phyloP scores from a whole-genome alignment of 176 grass and related monocot species.

The Oryza coarctata region DNA sequence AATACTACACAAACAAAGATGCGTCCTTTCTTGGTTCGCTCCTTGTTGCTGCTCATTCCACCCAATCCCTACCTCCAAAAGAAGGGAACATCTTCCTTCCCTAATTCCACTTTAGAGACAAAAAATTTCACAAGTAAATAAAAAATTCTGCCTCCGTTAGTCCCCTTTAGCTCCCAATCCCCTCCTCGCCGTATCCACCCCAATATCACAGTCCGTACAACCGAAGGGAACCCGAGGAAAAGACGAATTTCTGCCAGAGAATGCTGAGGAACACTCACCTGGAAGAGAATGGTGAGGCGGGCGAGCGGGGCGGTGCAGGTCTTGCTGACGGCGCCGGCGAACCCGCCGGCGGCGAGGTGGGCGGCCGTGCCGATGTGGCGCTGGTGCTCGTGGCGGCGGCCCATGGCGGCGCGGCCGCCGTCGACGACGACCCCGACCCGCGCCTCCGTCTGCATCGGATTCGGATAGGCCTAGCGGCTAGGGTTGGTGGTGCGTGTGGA shows the following conservation, averaged over 20 bases:
- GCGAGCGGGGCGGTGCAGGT: slow-evolving; percentile 89
- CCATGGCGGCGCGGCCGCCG: slow-evolving; percentile 24
- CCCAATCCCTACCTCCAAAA: neutral
- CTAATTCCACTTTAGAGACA: neutral
- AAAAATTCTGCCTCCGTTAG: neutral
- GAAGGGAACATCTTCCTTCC: neutral
- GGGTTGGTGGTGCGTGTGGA: neutral
- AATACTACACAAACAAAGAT: neutral
- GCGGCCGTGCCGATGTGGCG: slow-evolving; percentile 59
- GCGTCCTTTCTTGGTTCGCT: neutral
- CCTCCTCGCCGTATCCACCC: neutral
- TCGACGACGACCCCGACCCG: slow-evolving; percentile 60
- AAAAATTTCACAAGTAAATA: neutral
- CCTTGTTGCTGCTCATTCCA: neutral
- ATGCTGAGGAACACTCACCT: slow-evolving; percentile 35
- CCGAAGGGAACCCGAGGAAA: neutral
- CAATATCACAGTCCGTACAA: neutral
- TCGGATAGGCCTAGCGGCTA: neutral
- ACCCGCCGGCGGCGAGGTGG: slow-evolving; percentile 69
- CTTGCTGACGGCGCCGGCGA: slow-evolving; percentile 89
- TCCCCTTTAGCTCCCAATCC: neutral
- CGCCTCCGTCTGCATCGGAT: slow-evolving; percentile 67
- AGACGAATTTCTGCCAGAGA: neutral
- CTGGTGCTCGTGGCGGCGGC: slow-evolving; percentile 36
- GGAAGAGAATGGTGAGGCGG: slow-evolving; percentile 91